Base-by-base conservation (phyloP, 2,329 filamentous ascomycete genomes). In the Paraconiothyrium sp. region DNA sequence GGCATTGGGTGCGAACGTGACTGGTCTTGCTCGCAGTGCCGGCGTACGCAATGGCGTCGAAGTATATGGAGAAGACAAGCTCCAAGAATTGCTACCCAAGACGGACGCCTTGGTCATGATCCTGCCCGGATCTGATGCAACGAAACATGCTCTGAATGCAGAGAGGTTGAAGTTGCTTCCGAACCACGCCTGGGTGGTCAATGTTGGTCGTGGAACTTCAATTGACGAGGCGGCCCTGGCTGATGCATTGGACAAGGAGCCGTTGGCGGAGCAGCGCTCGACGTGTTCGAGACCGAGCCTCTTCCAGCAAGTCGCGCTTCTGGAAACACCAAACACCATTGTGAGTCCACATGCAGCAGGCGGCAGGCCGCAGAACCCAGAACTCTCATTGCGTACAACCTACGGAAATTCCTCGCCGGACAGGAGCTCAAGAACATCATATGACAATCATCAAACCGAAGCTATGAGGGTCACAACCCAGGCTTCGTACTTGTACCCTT, bases 201-300 rank as follows among this genome's bases (percentile, higher is more conserved):
- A 94, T 65, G 90, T 93, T 0, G 91, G 91, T 1, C 82, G 91
- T 9, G 91, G 91, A 2, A 91, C 91, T 0, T 90, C 92, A 16
- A 89, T 93, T 65, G 91, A 93, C 62, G 91, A 94, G 73, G 82
- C 82, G 1, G 90, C 90, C 0, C 79, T 94, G 9, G 80, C 92
- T 1, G 84, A 83, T 43, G 90, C 90, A 0, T 79, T 94, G 1
- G 85, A 93, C 51, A 83, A 85, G 30, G 88, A 1, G 87, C 85
- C 73, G 89, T 94, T 55, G 89, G 89, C 0, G 91, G 90, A 4
- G 91, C 91, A 0, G 91, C 89, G 8, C 82, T 93, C n/a, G 91
- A 94, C 68, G 91, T 93, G 48, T 93, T 91, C 73, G 91, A 89
- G 0, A 83, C 84, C 11, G 91, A 94, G 73, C 91, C 91, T 5